Base-by-base conservation (phyloP, 495 filamentous ascomycete genomes). In the Hyphodiscus hymeniophilus region DNA sequence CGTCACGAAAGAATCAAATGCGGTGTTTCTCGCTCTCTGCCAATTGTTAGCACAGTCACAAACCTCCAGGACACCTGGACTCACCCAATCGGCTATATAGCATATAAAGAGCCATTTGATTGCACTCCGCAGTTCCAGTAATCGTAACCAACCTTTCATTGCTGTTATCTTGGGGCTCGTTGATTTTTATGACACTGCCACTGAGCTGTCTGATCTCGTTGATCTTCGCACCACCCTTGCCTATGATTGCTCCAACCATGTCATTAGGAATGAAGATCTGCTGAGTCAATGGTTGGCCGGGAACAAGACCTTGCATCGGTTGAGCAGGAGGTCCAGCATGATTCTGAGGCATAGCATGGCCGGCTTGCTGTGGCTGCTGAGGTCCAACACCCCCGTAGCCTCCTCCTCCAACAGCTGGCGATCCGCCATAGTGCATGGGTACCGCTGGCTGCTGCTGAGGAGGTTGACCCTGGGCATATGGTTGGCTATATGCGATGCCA, bases 221-320 rank as follows among this genome's bases (percentile, higher is more conserved):
- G 74, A 98, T 98, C 79, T 98, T 98, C 20, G 89, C 87, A 51
- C 92, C 92, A 47, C 92, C 94, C 70, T 98, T 98, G 50, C 92
- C 92, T 59, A 98, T 98, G 58, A 98, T 98, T 39, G 92, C 92
- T 41, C 92, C 92, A 44, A 98, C 92, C 92, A 98, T 98, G 60
- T 98, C 92, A 64, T 98, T 98, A 36, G 92, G 92, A 60, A 98
- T 98, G 68, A 82, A 98, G 55, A 98, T 98, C 66, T 98, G 92
- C 62, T 98, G 92, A 1, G 92, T 98, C 55, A 98, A 67, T 48
- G 92, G 88, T 51, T 90, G 83, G 30, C 87, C 89, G 30, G 86
- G 83, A 48, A 92, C 76, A 58, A 82, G 79, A 35, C 79, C 80
- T 57, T 80, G 79, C 63, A 89, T 82, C 4, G 88, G 86, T 47